phyloP scores from a whole-genome alignment of 257 asterid species.

The Solanum corneliomulleri region DNA sequence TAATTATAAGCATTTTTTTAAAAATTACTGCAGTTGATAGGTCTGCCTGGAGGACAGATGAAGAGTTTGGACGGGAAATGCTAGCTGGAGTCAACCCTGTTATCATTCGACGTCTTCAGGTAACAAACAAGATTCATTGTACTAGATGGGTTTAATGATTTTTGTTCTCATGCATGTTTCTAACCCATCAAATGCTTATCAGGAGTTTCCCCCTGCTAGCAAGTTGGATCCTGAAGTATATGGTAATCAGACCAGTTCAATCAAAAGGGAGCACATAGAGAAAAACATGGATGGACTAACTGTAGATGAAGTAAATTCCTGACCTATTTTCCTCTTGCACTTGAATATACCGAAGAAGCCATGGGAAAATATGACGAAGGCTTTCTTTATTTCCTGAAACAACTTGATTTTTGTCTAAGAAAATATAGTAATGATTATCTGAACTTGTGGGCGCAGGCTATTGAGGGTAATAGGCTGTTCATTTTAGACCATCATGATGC shows the following conservation, averaged over 20 bases:
- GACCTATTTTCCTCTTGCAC: background rate
- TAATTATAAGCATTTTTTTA: background rate
- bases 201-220: slow-evolving; percentile 86
- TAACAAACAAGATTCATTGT: background rate
- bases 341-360: background rate
- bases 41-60: slow-evolving; percentile 94
- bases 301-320: slow-evolving; percentile 45
- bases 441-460: slow-evolving; percentile 31
- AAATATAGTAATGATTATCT: background rate
- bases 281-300: slow-evolving; percentile 54
- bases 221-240: slow-evolving; percentile 37
- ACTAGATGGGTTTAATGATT: background rate
- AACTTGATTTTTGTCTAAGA: background rate
- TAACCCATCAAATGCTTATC: slow-evolving; percentile 5
- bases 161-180: background rate
- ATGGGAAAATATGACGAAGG: background rate
- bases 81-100: slow-evolving; percentile 96
- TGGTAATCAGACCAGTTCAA: slow-evolving; percentile 58
- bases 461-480: slow-evolving; percentile 38
- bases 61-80: slow-evolving; percentile 91
- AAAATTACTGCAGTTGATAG: slow-evolving; percentile 41
- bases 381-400: background rate
- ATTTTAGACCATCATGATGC: slow-evolving; percentile 83
- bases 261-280: slow-evolving; percentile 48
- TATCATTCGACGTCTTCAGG: slow-evolving; percentile 51